phyloP scores from a whole-genome alignment of 192 early-diverging fungal species.

The Podila horticola region DNA sequence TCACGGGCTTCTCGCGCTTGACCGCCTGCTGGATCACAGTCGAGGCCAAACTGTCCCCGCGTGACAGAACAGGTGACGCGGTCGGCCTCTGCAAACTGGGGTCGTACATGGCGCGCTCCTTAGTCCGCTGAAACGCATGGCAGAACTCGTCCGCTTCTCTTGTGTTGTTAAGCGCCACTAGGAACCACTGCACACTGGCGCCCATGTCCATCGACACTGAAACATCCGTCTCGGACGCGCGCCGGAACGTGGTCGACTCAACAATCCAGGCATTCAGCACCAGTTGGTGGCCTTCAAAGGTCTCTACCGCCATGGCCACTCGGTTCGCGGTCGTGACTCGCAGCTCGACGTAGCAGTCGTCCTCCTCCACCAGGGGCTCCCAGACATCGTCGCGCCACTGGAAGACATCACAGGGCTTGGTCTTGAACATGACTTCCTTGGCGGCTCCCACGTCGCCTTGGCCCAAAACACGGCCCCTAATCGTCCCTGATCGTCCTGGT shows the following conservation, averaged over 20 bases:
- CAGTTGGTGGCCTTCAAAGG: constrained; percentile 49
- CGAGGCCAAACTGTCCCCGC: constrained; percentile 42
- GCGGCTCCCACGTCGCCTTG: constrained; percentile 35
- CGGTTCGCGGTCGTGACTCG: constrained; percentile 49
- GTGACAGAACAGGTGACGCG: constrained; percentile 29
- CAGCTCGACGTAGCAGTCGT: constrained; percentile 58
- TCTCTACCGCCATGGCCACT: constrained; percentile 54
- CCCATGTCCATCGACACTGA: constrained; percentile 62
- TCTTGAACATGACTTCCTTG: constrained; percentile 51
- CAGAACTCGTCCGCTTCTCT: constrained; percentile 52
- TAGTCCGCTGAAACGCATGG: constrained; percentile 44
- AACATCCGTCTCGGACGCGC: constrained; percentile 57
- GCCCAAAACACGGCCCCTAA: constrained; percentile 24
- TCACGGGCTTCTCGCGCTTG: constrained; percentile 25
- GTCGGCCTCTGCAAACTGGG: constrained; percentile 23
- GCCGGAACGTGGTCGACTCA: constrained; percentile 51
- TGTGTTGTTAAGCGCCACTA: constrained; percentile 48
- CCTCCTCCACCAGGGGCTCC: constrained; percentile 57
- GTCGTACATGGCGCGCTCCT: constrained; percentile 50
- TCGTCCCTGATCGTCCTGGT: constrained; percentile 9
- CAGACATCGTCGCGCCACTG: constrained; percentile 63
- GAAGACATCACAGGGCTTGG: constrained; percentile 62
- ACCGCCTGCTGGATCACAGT: constrained; percentile 21
- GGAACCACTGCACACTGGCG: constrained; percentile 57
- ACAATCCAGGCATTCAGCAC: constrained; percentile 67